Evolutionary conservation across 2,329 filamentous ascomycete genomes (phyloP).

Genomic region (Colletotrichum coccodes): DNA sequence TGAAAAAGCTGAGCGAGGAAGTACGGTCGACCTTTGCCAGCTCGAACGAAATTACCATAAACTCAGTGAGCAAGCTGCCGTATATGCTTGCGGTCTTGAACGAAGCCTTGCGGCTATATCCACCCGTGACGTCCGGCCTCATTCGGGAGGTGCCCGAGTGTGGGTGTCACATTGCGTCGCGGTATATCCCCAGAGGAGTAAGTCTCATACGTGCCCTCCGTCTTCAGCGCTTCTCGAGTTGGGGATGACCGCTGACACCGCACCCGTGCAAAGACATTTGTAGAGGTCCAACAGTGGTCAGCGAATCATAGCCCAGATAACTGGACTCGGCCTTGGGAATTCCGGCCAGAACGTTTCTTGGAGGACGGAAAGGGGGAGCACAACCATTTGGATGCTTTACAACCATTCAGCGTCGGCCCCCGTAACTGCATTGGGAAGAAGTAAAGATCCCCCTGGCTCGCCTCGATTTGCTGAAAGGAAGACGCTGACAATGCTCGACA

Average conservation of each 20-base stretch:
- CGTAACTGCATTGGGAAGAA: slow-evolving; percentile 30
- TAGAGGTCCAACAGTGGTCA: slow-evolving; percentile 20
- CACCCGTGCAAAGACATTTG: slow-evolving; percentile 8
- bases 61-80: slow-evolving; percentile 39
- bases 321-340: slow-evolving; percentile 43
- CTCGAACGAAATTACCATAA: slow-evolving; percentile 50
- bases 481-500: neutral
- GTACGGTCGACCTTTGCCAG: slow-evolving; percentile 48
- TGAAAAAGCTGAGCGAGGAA: slow-evolving; percentile 47
- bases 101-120: slow-evolving; percentile 52
- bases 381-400: neutral
- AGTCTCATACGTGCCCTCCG: slow-evolving; percentile 23
- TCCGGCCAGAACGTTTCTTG: slow-evolving; percentile 19
- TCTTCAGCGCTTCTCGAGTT: neutral
- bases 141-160: slow-evolving; percentile 40
- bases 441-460: slow-evolving; percentile 42
- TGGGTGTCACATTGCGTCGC: slow-evolving; percentile 43
- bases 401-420: slow-evolving; percentile 21
- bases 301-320: slow-evolving; percentile 33
- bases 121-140: slow-evolving; percentile 38
- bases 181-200: slow-evolving; percentile 45
- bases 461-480: slow-evolving; percentile 48
- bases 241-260: neutral
- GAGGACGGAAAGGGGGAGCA: neutral
- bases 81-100: slow-evolving; percentile 54